phyloP scores from a whole-genome alignment of 345 rosid genomes.

The Syzygium oleosum region DNA sequence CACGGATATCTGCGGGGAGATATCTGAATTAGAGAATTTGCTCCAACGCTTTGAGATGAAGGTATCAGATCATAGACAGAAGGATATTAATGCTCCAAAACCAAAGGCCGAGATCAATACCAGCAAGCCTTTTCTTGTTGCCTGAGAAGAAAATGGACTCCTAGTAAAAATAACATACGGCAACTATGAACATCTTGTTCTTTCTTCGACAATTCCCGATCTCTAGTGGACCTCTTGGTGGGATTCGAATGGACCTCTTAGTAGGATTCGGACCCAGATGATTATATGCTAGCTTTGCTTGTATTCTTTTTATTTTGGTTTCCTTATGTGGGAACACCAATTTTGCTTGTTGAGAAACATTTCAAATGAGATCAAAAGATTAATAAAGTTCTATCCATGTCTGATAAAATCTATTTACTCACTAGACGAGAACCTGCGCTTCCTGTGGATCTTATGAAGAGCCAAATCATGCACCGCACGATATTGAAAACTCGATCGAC shows the following conservation, averaged over 20 bases:
- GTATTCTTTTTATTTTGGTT: background rate
- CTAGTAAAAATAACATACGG: background rate
- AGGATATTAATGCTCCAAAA: background rate
- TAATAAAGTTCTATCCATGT: background rate
- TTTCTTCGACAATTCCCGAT: background rate
- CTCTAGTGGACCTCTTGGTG: background rate
- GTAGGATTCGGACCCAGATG: background rate
- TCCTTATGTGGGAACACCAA: background rate
- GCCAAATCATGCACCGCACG: background rate
- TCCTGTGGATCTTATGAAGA: background rate
- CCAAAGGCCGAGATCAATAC: background rate
- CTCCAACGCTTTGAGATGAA: background rate
- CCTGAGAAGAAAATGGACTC: background rate
- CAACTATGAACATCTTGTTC: background rate
- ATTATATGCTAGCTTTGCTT: background rate
- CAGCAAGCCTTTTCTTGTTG: background rate
- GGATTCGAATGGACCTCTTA: background rate
- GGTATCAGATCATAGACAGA: background rate
- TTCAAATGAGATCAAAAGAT: background rate
- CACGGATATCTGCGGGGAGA: constrained; percentile 12
- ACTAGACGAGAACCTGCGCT: background rate
- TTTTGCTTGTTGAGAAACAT: background rate
- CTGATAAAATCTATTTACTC: background rate
- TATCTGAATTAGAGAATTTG: background rate
- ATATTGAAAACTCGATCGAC: background rate